phyloP scores from a whole-genome alignment of 331 rosid species.

The Stylosanthes scabra region DNA sequence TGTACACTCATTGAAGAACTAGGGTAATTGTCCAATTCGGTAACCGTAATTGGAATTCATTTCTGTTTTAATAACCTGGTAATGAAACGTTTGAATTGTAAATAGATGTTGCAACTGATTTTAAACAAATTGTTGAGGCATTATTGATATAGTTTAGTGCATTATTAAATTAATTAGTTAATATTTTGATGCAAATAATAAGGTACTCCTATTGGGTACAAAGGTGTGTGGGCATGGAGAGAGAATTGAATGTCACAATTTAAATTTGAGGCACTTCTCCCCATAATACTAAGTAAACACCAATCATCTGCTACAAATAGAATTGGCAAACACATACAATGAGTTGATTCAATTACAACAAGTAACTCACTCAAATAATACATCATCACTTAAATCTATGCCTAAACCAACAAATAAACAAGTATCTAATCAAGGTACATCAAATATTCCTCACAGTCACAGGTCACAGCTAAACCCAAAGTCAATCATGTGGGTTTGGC shows the following conservation, averaged over 20 bases:
- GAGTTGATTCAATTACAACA: background rate
- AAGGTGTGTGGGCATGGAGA: background rate
- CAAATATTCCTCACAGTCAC: constrained; percentile 40
- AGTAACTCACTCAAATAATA: background rate
- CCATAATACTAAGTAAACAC: background rate
- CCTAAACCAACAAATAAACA: constrained; percentile 40
- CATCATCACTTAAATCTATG: background rate
- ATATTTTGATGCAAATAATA: too few relatives aligned
- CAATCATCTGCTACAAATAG: background rate
- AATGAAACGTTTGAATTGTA: too few relatives aligned
- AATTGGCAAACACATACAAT: background rate
- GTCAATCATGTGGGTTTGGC: constrained; percentile 49
- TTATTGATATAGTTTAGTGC: too few relatives aligned
- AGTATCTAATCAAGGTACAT: constrained; percentile 34
- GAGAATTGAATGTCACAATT: background rate
- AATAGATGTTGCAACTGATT: too few relatives aligned
- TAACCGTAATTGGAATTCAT: too few relatives aligned
- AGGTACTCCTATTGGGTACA: background rate
- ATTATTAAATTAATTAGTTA: too few relatives aligned
- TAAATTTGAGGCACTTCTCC: too few relatives aligned
- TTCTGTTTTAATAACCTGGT: too few relatives aligned
- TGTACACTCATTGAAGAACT: background rate
- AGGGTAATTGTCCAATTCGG: background rate
- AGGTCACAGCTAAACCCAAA: constrained; percentile 51
- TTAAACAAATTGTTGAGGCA: too few relatives aligned